phyloP scores from a whole-genome alignment of 306 rosid genomes.

The Coriaria nepalensis region DNA sequence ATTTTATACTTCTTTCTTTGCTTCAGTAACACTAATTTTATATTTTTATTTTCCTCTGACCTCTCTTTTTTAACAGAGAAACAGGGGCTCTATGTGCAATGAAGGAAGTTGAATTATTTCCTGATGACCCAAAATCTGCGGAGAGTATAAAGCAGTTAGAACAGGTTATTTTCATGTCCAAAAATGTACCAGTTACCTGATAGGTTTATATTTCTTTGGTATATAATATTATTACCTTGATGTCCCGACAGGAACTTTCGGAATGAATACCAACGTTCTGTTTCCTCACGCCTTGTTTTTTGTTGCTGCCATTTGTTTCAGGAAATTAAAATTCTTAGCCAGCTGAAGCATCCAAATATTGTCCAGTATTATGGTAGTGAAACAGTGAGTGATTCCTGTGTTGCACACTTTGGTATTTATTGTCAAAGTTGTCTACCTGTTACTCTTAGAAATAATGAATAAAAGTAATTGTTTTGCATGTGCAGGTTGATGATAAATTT shows the following conservation, averaged over 20 bases:
- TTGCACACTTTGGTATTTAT: slow-evolving; percentile 14
- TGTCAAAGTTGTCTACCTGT: slow-evolving; percentile 7
- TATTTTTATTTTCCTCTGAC: not conserved
- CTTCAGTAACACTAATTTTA: slow-evolving; percentile 6
- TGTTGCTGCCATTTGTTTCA: slow-evolving; percentile 17
- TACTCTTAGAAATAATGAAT: slow-evolving; percentile 3
- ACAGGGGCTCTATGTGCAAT: slow-evolving; percentile 98
- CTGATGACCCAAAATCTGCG: slow-evolving; percentile 83
- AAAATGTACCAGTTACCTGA: too few species aligned
- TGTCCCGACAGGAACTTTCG: too few species aligned
- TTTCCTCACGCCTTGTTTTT: slow-evolving; percentile 12
- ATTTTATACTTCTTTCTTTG: slow-evolving; percentile 11
- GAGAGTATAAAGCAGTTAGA: slow-evolving; percentile 86
- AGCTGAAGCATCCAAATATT: slow-evolving; percentile 77
- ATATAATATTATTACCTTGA: too few species aligned
- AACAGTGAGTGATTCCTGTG: slow-evolving; percentile 45
- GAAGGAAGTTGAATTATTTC: slow-evolving; percentile 87
- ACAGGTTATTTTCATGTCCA: slow-evolving; percentile 53
- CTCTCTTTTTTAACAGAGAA: slow-evolving; percentile 28
- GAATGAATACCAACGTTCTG: too few species aligned
- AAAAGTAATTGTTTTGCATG: slow-evolving; percentile 13
- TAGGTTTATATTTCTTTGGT: too few species aligned
- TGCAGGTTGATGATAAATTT: slow-evolving; percentile 67
- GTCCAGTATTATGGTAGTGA: slow-evolving; percentile 95
- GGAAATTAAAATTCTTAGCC: slow-evolving; percentile 91